Conservation (phyloP, 257 asterid genomes). For the Solanum ossicruentum region DNA sequence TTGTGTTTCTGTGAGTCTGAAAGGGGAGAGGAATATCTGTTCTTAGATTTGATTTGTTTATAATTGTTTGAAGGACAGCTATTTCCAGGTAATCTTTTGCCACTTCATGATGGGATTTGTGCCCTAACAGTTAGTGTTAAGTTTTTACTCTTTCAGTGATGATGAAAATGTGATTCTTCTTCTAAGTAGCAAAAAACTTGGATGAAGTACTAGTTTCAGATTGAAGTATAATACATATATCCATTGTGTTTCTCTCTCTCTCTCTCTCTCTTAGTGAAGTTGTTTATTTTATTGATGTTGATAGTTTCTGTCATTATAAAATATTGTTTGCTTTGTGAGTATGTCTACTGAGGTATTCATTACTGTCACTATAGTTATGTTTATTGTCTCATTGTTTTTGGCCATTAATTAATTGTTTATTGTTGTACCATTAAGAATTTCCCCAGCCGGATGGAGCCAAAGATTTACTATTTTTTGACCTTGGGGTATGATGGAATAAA, state of each 20-base stretch:
- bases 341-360: neutral
- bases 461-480: no score
- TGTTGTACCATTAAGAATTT: neutral
- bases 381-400: constrained; percentile 2
- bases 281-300: constrained; percentile 7
- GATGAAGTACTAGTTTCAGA: neutral
- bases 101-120: constrained; percentile 3
- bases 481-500: no score
- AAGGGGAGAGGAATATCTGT: constrained; percentile 25
- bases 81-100: constrained; percentile 27
- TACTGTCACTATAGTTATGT: constrained; percentile 3
- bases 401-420: neutral
- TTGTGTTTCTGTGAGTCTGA: constrained; percentile 21
- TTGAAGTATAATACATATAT: neutral
- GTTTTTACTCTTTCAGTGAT: constrained; percentile 2
- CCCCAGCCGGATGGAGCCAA: no score
- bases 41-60: constrained; percentile 15
- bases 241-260: neutral
- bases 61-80: constrained; percentile 22
- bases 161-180: constrained; percentile 2
- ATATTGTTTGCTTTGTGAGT: neutral
- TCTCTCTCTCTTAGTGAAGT: constrained; percentile 1
- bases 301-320: neutral
- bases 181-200: neutral
- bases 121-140: constrained; percentile 3